These are phyloP conservation scores for Tricholoma saponaceum DNA, from an alignment of 768 basidiomycete species.

Conservation along the genomic window DNA sequence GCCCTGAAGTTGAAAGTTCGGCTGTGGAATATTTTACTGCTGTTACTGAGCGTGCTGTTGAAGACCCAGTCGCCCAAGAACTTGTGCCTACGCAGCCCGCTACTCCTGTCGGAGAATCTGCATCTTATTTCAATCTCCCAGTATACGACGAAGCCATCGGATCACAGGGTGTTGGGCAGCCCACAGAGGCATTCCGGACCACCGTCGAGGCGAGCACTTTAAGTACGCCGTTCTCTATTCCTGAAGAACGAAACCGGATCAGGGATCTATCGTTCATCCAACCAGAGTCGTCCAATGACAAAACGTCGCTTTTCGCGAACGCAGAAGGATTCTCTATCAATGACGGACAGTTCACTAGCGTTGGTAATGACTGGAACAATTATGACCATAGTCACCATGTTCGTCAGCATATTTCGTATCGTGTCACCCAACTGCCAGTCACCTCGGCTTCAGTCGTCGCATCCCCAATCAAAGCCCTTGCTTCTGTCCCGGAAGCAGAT, in stretches of 20 bases:
- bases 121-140: conserved; percentile 12
- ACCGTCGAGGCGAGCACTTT: conserved; percentile 1
- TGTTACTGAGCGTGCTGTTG: neutral
- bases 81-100: neutral
- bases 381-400: too few relatives aligned
- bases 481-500: neutral
- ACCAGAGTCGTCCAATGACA: too few relatives aligned
- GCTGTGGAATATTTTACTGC: conserved; percentile 1
- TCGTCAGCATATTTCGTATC: too few relatives aligned
- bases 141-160: neutral
- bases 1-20: conserved; percentile 42
- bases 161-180: neutral
- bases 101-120: conserved; percentile 1
- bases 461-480: too few relatives aligned
- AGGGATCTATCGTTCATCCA: too few relatives aligned
- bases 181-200: neutral
- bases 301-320: too few relatives aligned
- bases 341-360: too few relatives aligned
- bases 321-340: too few relatives aligned
- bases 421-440: too few relatives aligned
- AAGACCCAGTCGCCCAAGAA: neutral
- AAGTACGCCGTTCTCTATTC: neutral
- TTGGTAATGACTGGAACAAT: too few relatives aligned
- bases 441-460: too few relatives aligned
- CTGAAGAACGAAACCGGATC: neutral